Conservation (phyloP, 2,329 filamentous ascomycete species). For the Sporothrix brasiliensis region DNA sequence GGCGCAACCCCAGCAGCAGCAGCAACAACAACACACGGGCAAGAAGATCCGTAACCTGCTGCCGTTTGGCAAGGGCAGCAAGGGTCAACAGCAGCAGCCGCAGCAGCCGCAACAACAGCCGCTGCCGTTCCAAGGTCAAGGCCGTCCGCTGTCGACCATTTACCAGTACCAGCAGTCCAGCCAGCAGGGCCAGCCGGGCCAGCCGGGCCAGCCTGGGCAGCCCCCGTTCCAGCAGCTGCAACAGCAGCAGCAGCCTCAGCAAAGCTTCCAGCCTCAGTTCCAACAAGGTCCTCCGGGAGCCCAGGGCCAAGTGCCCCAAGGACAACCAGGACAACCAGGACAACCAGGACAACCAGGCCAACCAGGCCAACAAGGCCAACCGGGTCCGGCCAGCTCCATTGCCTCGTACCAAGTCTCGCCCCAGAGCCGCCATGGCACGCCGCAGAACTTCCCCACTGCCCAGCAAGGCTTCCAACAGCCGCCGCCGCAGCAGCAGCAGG, state of each 20-base stretch:
- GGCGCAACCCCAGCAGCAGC: not conserved
- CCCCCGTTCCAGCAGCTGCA: not conserved
- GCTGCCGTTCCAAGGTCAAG: slow-evolving; percentile 6
- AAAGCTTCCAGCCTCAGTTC: not conserved
- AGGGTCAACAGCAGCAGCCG: slow-evolving; percentile 21
- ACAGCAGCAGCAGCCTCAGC: slow-evolving; percentile 10
- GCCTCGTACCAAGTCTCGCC: slow-evolving; percentile 28
- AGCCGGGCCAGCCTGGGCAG: not conserved
- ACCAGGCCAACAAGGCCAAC: not conserved
- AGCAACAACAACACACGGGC: slow-evolving; percentile 8
- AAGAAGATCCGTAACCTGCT: slow-evolving; percentile 32
- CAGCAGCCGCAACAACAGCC: not conserved
- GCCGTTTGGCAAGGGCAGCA: slow-evolving; percentile 29
- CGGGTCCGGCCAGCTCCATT: not conserved
- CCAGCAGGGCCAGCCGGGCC: not conserved
- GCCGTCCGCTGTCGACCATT: slow-evolving; percentile 9
- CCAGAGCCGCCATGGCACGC: slow-evolving; percentile 29
- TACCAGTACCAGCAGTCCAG: slow-evolving; percentile 26
- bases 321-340: not conserved
- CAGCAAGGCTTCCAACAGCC: slow-evolving; percentile 26
- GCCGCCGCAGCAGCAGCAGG: not conserved
- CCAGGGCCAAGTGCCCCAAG: not conserved
- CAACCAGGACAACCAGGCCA: not conserved
- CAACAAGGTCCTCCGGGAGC: slow-evolving; percentile 7
- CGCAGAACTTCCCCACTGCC: slow-evolving; percentile 22